Evolutionary conservation across 495 filamentous ascomycete genomes (phyloP).

Genomic region (Daldinia vernicosa): DNA sequence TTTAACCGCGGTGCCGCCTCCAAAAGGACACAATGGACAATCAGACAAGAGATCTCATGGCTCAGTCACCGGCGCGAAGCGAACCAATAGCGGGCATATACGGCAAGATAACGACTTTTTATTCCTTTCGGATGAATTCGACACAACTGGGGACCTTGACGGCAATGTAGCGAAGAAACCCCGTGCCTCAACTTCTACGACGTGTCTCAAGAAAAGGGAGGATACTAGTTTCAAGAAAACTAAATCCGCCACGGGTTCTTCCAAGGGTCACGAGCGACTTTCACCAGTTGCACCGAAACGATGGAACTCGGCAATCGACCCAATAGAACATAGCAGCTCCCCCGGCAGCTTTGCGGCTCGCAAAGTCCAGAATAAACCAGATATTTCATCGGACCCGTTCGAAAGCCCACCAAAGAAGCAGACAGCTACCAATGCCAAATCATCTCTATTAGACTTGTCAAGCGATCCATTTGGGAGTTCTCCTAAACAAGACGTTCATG

Average conservation of each 20-base stretch:
- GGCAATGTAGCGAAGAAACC: conserved; percentile 35
- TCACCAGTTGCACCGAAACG: conserved; percentile 24
- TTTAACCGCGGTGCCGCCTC: conserved; percentile 1
- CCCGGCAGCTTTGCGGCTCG: conserved; percentile 12
- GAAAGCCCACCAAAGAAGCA: conserved; percentile 34
- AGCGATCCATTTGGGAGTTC: conserved; percentile 35
- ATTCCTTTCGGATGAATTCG: conserved; percentile 63
- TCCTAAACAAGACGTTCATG: conserved; percentile 5
- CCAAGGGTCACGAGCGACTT: not conserved
- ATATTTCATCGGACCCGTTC: conserved; percentile 40
- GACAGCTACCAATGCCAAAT: conserved; percentile 1
- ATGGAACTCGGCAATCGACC: conserved; percentile 34
- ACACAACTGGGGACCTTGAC: conserved; percentile 49
- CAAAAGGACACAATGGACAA: not conserved
- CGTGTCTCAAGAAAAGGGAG: conserved; percentile 10
- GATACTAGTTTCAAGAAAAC: conserved; percentile 18
- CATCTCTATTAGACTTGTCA: conserved; percentile 26
- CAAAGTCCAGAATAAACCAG: conserved; percentile 1
- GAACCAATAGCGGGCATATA: not conserved
- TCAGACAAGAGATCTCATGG: conserved; percentile 3
- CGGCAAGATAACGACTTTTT: conserved; percentile 39
- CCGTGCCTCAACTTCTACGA: conserved; percentile 17
- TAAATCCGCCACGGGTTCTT: conserved; percentile 11
- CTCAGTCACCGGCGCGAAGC: conserved; percentile 14
- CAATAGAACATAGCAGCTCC: conserved; percentile 44